These are phyloP conservation scores for Colletotrichum theobromicola DNA, from an alignment of 2,329 filamentous ascomycete species.

Conservation along the genomic window DNA sequence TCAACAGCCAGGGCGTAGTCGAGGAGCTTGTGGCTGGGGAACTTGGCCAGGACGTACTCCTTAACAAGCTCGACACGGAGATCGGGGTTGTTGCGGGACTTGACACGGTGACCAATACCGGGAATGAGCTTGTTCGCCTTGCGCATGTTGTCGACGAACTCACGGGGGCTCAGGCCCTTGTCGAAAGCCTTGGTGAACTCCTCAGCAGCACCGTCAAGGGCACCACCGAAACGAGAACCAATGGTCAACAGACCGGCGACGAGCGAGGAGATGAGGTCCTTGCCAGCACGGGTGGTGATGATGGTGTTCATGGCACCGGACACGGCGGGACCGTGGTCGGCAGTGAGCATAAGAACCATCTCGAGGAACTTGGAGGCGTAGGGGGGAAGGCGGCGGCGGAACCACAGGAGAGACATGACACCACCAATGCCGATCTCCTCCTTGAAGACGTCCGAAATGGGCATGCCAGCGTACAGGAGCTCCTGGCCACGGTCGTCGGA, in stretches of 20 bases:
- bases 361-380: slow-evolving; percentile 99
- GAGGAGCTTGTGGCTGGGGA: slow-evolving; percentile 97
- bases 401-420: slow-evolving; percentile 99
- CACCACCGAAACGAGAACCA: slow-evolving; percentile 97
- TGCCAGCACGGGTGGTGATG: slow-evolving; percentile 98
- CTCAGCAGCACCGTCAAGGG: slow-evolving; percentile 94
- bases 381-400: slow-evolving; percentile 93
- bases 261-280: slow-evolving; percentile 95
- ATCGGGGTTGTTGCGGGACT: slow-evolving; percentile 99
- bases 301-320: slow-evolving; percentile 99
- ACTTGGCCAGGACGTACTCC: slow-evolving; percentile 97
- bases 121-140: slow-evolving; percentile 99
- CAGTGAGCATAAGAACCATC: slow-evolving; percentile 99
- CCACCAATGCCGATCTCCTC: slow-evolving; percentile 99
- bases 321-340: slow-evolving; percentile 97
- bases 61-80: slow-evolving; percentile 99
- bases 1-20: slow-evolving; percentile 98
- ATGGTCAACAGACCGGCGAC: slow-evolving; percentile 98
- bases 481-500: slow-evolving; percentile 99
- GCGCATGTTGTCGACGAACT: slow-evolving; percentile 98
- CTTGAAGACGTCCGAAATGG: slow-evolving; percentile 99
- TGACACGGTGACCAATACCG: slow-evolving; percentile 98
- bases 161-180: slow-evolving; percentile 96
- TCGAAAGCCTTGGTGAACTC: slow-evolving; percentile 99
- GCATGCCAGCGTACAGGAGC: slow-evolving; percentile 98